Evolutionary conservation across 2,329 filamentous ascomycete genomes (phyloP), one percentile per base, ranked within the genome.

Genomic region (Alternaria sp.): DNA sequence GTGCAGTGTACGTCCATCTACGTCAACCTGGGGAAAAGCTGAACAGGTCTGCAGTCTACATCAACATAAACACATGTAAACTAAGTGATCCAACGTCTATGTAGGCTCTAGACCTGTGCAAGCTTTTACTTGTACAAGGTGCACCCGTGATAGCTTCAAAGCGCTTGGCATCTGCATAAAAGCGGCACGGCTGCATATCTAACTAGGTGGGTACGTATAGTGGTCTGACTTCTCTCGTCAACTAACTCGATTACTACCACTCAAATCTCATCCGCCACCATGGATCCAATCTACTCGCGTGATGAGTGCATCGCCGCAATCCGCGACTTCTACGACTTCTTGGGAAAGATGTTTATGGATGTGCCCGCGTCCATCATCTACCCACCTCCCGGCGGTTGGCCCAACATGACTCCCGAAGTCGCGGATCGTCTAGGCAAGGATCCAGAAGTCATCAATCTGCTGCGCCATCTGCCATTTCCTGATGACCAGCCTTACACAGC

Each of bases 11-110:
- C n/a, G n/a, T n/a, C n/a, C n/a, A n/a, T n/a, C n/a, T n/a, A n/a
- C n/a, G n/a, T n/a, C n/a, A n/a, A n/a, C n/a, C n/a, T n/a, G n/a
- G n/a, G n/a, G n/a, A n/a, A n/a, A n/a, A 26, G 26, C 10, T 28
- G 26, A 30, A 30, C 1, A 0, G 28, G 28, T 30, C 6, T 30
- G 30, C 30, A 32, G 13, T 0, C 30, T 32, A 15, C 13, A 36
- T 36, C 7, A 36, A 8, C 30, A 15, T 36, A 15, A 36, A 36
- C 13, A 1, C 30, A 36, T 36, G 30, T 36, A 36, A 9, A 36
- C 0, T 36, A 2, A 1, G 30, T 36, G 1, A 15, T 13, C 30
- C 0, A 4, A 36, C 0, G 4, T 36, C 0, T 0, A 36, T 36
- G 30, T 8, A 36, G 30, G 30, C 6, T 8, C 30, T 3, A 36